Base-by-base conservation (phyloP, 495 filamentous ascomycete species). In the Penicillium canescens region DNA sequence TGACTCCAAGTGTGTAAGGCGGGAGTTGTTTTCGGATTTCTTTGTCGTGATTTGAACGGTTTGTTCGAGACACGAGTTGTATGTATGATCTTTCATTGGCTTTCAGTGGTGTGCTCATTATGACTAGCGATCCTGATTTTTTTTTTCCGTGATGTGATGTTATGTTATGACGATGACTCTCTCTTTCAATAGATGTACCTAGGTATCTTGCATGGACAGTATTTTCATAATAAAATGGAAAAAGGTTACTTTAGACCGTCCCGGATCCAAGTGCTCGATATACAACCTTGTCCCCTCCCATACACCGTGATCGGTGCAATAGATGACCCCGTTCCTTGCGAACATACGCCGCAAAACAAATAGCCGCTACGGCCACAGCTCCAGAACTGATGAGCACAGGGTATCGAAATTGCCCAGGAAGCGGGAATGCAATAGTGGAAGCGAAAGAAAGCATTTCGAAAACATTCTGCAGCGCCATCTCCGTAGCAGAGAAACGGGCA, bases 361-460 rank as follows among this genome's bases (percentile, higher is more conserved):
- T 61, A 3, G 74, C 76, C 1, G 86, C 81, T 4, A 76, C 16
- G 1, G 60, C 64, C 1, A 84, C 75, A 0, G 80, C 83, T 6
- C 61, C 73, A 5, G 73, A 71, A 42, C 81, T 85, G 52, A 88
- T 77, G 13, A 82, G 57, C 0, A 80, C 79, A 0, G 87, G 86
- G 55, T 79, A 86, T 47, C 75, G 64, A 64, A 91, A 91, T 40
- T 85, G 70, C 0, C 74, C 70, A 0, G 86, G 85, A 0, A 52
- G 60, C 1, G 79, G 65, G 46, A 82, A 89, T 9, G 82, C 56
- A 38, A 89, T 79, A 0, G 87, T 91, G 0, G 75, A 73, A 0
- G 75, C 76, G 54, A 76, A 89, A 0, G 86, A 82, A 1, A 81
- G 54, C 35, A 89, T 70, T 61, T 91, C 87, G 54, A 88, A 89